phyloP scores from a whole-genome alignment of 1,139 yeast genomes.

The Saccharomyces hybrid region DNA sequence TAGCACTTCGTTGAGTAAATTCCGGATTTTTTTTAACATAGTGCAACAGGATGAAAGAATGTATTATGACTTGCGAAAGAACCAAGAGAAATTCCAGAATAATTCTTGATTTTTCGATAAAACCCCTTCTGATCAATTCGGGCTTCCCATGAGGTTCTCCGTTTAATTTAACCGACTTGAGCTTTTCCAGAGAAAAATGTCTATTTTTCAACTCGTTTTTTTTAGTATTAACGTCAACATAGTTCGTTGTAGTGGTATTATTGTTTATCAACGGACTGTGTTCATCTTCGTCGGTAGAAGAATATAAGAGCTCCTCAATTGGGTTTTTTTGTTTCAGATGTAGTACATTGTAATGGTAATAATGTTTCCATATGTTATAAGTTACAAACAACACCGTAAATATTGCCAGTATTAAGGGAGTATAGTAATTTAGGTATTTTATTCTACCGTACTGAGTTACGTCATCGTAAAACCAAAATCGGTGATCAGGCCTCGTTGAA shows the following conservation, averaged over 20 bases:
- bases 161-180: conserved; percentile 30
- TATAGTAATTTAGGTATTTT: conserved; percentile 16
- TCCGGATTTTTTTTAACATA: conserved; percentile 34
- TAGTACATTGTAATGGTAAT: conserved; percentile 10
- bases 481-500: conserved; percentile 3
- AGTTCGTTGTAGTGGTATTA: neutral
- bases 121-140: conserved; percentile 39
- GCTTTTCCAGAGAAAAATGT: conserved; percentile 32
- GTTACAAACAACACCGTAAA: conserved; percentile 6
- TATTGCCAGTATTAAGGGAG: conserved; percentile 14
- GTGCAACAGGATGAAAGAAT: no score
- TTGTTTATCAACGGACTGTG: conserved; percentile 13
- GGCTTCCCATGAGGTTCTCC: conserved; percentile 52
- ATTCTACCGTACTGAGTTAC: conserved; percentile 27
- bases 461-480: conserved; percentile 38
- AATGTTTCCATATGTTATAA: conserved; percentile 9
- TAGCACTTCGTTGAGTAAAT: conserved; percentile 28
- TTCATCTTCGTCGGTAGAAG: conserved; percentile 7
- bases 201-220: conserved; percentile 22
- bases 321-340: conserved; percentile 7
- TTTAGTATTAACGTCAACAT: conserved; percentile 2
- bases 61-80: conserved; percentile 29
- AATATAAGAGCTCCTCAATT: conserved; percentile 5
- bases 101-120: conserved; percentile 45
- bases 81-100: conserved; percentile 44